phyloP scores from a whole-genome alignment of 2,329 filamentous ascomycete genomes.

The Exophiala calicioides region DNA sequence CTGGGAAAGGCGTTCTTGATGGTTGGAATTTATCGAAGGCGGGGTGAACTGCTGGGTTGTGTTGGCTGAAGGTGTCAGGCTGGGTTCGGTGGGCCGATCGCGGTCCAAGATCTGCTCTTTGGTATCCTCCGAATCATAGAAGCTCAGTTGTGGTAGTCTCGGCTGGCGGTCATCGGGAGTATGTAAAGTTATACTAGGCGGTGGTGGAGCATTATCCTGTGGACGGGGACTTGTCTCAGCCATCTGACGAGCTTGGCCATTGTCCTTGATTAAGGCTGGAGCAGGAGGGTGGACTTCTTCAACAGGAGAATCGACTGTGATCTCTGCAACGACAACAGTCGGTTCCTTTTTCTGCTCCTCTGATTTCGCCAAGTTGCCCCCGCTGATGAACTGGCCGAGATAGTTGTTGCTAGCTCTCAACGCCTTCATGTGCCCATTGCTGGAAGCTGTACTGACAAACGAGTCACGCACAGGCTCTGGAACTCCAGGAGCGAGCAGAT shows the following conservation, averaged over 20 bases:
- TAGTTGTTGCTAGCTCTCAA: slow-evolving; percentile 42
- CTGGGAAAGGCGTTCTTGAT: slow-evolving; percentile 2
- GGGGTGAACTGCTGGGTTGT: slow-evolving; percentile 8
- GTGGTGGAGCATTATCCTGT: background rate
- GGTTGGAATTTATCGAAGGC: slow-evolving; percentile 9
- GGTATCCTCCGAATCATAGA: slow-evolving; percentile 19
- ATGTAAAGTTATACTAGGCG: slow-evolving; percentile 17
- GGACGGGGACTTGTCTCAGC: background rate
- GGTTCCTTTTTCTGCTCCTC: slow-evolving; percentile 18
- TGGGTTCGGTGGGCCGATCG: background rate
- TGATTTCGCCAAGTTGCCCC: slow-evolving; percentile 27
- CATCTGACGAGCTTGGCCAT: background rate
- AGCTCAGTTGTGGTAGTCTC: slow-evolving; percentile 21
- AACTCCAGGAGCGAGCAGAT: slow-evolving; percentile 22
- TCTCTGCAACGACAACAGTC: slow-evolving; percentile 23
- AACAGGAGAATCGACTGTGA: slow-evolving; percentile 17
- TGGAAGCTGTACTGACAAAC: slow-evolving; percentile 30
- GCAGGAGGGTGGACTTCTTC: slow-evolving; percentile 26
- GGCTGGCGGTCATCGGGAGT: slow-evolving; percentile 12
- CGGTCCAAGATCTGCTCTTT: slow-evolving; percentile 7
- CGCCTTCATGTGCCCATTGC: slow-evolving; percentile 34
- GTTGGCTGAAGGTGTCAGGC: background rate
- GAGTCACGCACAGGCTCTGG: slow-evolving; percentile 22
- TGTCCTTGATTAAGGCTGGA: slow-evolving; percentile 23
- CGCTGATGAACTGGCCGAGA: slow-evolving; percentile 41